Evolutionary conservation across 257 asterid genomes (phyloP).

Genomic region (Ilex asprella): DNA sequence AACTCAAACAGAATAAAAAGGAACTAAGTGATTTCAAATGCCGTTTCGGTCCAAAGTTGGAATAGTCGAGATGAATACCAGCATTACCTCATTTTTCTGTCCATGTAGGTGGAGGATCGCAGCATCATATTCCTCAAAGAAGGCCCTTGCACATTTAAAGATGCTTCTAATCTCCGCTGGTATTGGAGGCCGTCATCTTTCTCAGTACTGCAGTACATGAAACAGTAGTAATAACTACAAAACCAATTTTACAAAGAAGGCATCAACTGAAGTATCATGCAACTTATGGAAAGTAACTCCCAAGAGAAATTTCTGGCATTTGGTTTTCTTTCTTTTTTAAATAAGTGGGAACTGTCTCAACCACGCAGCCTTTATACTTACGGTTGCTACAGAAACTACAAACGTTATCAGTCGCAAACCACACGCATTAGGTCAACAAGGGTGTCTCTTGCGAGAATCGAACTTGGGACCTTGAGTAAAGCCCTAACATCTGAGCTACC

Average conservation of each 20-base stretch:
- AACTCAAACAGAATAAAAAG: neutral
- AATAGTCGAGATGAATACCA: constrained; percentile 11
- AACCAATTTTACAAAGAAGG: neutral
- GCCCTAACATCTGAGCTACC: no score
- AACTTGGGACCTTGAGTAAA: no score
- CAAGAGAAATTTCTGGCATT: no score
- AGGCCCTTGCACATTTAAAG: constrained; percentile 73
- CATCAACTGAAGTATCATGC: constrained; percentile 6
- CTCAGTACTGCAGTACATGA: constrained; percentile 51
- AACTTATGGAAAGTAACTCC: no score
- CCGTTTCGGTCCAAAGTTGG: constrained; percentile 3
- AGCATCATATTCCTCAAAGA: constrained; percentile 80
- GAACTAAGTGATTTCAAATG: neutral
- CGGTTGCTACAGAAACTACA: no score
- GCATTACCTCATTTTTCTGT: constrained; percentile 67
- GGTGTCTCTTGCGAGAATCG: no score
- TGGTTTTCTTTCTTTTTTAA: no score
- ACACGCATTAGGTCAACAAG: no score
- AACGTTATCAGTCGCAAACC: no score
- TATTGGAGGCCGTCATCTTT: constrained; percentile 69
- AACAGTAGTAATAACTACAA: constrained; percentile 7
- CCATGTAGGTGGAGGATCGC: constrained; percentile 68
- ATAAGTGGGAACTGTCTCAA: no score
- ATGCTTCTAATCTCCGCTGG: constrained; percentile 70
- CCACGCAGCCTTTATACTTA: no score